Percentiles rank a stretch among this genome's conserved stretches.
Evolutionary conservation across 208 protist genomes (phyloP).

Genomic region (Leishmania aethiopica): DNA sequence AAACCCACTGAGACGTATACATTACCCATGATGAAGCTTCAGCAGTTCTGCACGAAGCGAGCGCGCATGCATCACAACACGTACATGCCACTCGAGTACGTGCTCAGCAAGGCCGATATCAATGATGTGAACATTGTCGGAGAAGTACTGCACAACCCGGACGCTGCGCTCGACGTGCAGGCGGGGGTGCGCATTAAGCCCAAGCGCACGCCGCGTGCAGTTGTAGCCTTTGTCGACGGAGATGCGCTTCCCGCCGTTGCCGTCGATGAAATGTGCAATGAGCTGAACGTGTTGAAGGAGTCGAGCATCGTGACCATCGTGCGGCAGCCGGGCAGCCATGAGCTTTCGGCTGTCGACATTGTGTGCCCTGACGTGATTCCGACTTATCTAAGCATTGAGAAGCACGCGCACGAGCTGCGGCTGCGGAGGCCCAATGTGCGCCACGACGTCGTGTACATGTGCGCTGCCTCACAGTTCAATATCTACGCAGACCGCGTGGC

Average conservation of each 20-base stretch:
- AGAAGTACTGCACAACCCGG: constrained; percentile 29
- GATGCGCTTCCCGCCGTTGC: constrained; percentile 53
- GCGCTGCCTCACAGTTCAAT: constrained; percentile 51
- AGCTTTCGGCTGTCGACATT: constrained; percentile 48
- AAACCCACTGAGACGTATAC: constrained; percentile 17
- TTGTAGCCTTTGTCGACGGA: constrained; percentile 78
- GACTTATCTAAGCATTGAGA: constrained; percentile 63
- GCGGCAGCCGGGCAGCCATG: constrained; percentile 39
- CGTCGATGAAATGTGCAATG: constrained; percentile 67
- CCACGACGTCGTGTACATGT: constrained; percentile 86
- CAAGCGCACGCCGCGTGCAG: constrained; percentile 36
- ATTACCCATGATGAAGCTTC: constrained; percentile 12
- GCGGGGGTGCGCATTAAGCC: constrained; percentile 51
- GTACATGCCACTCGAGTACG: constrained; percentile 45
- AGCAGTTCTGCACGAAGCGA: constrained; percentile 25
- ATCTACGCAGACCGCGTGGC: constrained; percentile 59
- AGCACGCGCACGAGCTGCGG: constrained; percentile 51
- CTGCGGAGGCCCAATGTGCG: constrained; percentile 45
- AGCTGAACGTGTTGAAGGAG: constrained; percentile 53
- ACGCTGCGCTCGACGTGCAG: constrained; percentile 45
- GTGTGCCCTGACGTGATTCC: constrained; percentile 58
- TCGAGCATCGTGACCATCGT: constrained; percentile 51
- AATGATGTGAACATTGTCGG: constrained; percentile 35
- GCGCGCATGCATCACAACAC: constrained; percentile 11
- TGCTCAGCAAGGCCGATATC: constrained; percentile 35